Evolutionary conservation across 768 basidiomycete species (phyloP), one percentile per base, ranked within the genome.

Genomic region (Russula virescens): DNA sequence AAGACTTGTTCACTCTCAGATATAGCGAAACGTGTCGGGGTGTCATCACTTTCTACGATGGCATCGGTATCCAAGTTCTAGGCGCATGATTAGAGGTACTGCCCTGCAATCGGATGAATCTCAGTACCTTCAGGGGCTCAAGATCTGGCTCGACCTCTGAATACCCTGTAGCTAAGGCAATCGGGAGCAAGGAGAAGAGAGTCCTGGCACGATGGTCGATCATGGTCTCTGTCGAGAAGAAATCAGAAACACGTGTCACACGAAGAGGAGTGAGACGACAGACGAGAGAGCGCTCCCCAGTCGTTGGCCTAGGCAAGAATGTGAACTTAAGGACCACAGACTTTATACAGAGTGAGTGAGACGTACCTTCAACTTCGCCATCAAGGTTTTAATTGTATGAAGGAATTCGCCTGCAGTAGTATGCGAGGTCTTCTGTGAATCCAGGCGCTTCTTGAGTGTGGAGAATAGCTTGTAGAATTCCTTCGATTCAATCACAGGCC

Each of bases 341-440:
- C 34, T 9, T n/a, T 10, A 35, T 1, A 43, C 45, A 21, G 9
- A 35, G 19, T n/a, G 3, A 1, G 10, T 1, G 11, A 25, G 23
- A 35, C 58, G n/a, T 53, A 82, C 85, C 77, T 86, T 86, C 45
- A 86, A 67, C 61, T 86, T 87, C 7, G 85, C 85, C 85, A 86
- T 86, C 49, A 86, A 64, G 0, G 82, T 83, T 70, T 86, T 86
- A 68, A 87, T 73, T 3, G 79, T 75, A 43, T 80, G 78, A 6
- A 86, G 71, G 66, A 86, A 86, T 60, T 81, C 77, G 19, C 80
- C 80, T 0, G 81, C 85, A 0, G 77, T 74, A 0, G 69, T 71
- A 66, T 86, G 83, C 0, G 83, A 82, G 0, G 79, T 58, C 3
- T 67, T 61, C 61, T 85, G 83, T 49, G 75, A 73, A 62, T 85